phyloP scores from a whole-genome alignment of 129 eudicot genomes.

The Ambrosia artemisiifolia region DNA sequence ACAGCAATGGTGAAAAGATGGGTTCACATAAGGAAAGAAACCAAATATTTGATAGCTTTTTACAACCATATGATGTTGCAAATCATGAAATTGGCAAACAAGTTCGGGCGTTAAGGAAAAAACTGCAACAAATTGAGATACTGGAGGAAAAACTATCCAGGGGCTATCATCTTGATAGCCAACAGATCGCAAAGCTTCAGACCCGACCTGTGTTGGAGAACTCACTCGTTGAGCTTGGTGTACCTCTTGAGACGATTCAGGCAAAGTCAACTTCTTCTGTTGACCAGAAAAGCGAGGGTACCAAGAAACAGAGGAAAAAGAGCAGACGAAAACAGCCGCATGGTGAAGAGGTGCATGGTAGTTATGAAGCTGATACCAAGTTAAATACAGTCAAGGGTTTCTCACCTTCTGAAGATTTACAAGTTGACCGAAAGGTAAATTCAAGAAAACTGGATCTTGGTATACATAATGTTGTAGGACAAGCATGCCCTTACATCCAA shows the following conservation, averaged over 20 bases:
- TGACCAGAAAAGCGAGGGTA: conserved; percentile 49
- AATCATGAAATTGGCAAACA: conserved; percentile 51
- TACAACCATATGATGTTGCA: conserved; percentile 54
- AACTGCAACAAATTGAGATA: conserved; percentile 93
- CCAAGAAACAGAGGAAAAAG: conserved; percentile 76
- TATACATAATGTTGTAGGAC: background rate
- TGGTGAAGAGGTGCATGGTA: conserved; percentile 33
- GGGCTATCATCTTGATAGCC: conserved; percentile 94
- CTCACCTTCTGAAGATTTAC: conserved; percentile 38
- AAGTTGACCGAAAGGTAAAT: conserved; percentile 47
- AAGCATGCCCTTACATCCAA: background rate
- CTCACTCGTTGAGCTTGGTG: conserved; percentile 82
- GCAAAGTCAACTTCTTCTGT: conserved; percentile 35
- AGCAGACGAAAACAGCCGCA: conserved; percentile 45
- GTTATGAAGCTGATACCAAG: conserved; percentile 33
- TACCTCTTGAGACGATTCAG: conserved; percentile 52
- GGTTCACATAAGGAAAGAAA: conserved; percentile 35
- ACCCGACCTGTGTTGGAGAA: conserved; percentile 57
- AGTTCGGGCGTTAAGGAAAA: conserved; percentile 72
- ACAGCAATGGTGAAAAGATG: conserved; percentile 33
- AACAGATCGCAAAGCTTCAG: conserved; percentile 78
- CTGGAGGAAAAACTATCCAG: conserved; percentile 75
- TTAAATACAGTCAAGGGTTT: conserved; percentile 35
- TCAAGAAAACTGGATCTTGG: background rate
- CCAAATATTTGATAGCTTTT: conserved; percentile 59